Evolutionary conservation across 2,329 filamentous ascomycete genomes (phyloP), one percentile per base, ranked within the genome.

Genomic region (Ceratocystis ficicola): DNA sequence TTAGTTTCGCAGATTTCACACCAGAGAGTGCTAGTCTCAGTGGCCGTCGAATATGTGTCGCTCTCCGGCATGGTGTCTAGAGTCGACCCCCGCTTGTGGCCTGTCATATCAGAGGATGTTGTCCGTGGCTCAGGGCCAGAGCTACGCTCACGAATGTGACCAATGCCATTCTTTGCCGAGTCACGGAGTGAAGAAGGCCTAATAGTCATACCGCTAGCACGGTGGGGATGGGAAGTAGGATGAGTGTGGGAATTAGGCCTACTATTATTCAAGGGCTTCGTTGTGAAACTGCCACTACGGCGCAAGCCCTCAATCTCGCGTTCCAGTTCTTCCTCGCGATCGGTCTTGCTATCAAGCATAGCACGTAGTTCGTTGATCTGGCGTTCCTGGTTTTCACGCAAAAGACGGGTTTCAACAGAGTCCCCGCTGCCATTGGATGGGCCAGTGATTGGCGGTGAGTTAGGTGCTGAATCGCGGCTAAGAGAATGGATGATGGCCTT

Each of bases 401-500:
- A 77, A 44, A 83, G 74, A 36, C 84, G 82, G 62, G 86, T 83
- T 63, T 85, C 79, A 61, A 77, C 73, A 0, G 78, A 78, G 65
- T 78, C 79, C 44, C 79, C 78, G 4, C 83, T 73, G 59, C 81
- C 80, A 46, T 82, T 74, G 68, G 71, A 74, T 68, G 32, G 70
- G 70, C 75, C 75, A 2, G 79, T 78, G n/a, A 81, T 77, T 2
- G 62, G 60, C 20, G 62, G 64, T 10, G 65, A 66, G 44, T 55
- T 62, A 4, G 67, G 59, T 28, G 64, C 66, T 10, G 86, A 83
- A 70, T 90, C 90, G 68, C 90, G 83, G 74, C 91, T 96, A 46
- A 99, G 80, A 20, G 90, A 96, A 76, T 97, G 93, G 68, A 99
- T 97, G 73, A 99, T 97, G 55, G 94, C 93, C 76, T 97, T 99